Base-by-base conservation (phyloP, 768 basidiomycete genomes). In the Hypsizygus marmoreus region DNA sequence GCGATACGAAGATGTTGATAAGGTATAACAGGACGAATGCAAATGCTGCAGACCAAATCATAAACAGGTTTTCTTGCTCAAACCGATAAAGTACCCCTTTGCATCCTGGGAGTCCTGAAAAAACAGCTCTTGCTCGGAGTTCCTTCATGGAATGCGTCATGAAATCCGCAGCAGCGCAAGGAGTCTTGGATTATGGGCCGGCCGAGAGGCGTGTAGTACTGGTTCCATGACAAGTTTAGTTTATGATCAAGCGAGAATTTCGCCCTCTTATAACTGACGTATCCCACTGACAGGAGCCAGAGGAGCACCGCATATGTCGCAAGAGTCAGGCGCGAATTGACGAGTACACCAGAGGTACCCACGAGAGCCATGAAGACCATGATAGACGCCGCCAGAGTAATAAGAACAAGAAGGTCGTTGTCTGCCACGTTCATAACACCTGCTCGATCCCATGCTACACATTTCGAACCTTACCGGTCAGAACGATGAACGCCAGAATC, bases 291-390 rank as follows among this genome's bases (percentile, higher is more conserved):
- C 50, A 82, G 72, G 42, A 87, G 83, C 80, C 83, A 86, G 38
- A 89, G 74, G 11, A 88, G 73, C 36, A 88, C 63, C 17, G 78
- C 69, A 68, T 88, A 88, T 42, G 82, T 66, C 1, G 84, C 81
- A 45, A 88, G 74, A 47, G 86, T 73, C 1, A 81, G 81, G 4
- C 84, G 80, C 13, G 84, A 85, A 60, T 86, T 81, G 49, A 88
- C 74, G 48, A 88, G 62, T 0, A 76, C 69, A 14, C 84, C 84
- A 14, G 74, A 73, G 38, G 83, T 60, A 5, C 86, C 88, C 23
- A 84, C 62, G 40, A 86, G 65, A 19, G 81, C 70, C 11, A 81
- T 76, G 51, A 85, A 70, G 46, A 87, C 57, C 40, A 81, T 66
- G 49, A 83, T 67, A 13, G 76, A 67, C n/a, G 78, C 72, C 2